These are phyloP conservation scores for Rhodotorula sphaerocarpa DNA, from an alignment of 768 basidiomycete genomes.

Conservation along the genomic window DNA sequence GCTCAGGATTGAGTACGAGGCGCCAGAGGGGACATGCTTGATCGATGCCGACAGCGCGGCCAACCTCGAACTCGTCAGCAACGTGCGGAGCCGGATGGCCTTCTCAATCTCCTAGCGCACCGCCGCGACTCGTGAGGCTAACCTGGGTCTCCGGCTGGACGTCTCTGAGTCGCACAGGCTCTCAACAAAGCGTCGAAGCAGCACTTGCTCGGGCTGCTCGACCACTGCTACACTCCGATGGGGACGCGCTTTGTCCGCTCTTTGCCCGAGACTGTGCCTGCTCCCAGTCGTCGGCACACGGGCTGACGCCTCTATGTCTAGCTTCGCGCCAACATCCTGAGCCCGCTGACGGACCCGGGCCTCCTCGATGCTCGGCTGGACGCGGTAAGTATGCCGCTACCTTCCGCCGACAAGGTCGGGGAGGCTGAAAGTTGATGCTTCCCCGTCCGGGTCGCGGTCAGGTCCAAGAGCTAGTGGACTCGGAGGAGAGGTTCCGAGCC, in stretches of 20 bases:
- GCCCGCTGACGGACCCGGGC: slow-evolving; percentile 33
- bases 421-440: no score
- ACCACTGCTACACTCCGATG: slow-evolving; percentile 85
- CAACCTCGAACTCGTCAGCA: slow-evolving; percentile 81
- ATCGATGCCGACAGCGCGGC: slow-evolving; percentile 81
- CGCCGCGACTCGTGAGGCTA: neutral
- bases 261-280: no score
- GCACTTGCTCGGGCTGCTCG: slow-evolving; percentile 44
- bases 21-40: slow-evolving; percentile 64
- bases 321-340: slow-evolving; percentile 38
- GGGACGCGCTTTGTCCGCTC: slow-evolving; percentile 59
- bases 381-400: slow-evolving; percentile 62
- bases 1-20: slow-evolving; percentile 39
- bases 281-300: no score
- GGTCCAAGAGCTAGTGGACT: slow-evolving; percentile 60
- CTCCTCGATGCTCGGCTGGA: slow-evolving; percentile 74
- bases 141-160: no score
- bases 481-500: slow-evolving; percentile 64
- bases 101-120: no score
- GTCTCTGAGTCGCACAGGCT: slow-evolving; percentile 4
- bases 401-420: no score
- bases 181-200: slow-evolving; percentile 34
- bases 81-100: slow-evolving; percentile 49
- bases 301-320: neutral
- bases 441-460: neutral